Evolutionary conservation across 805 yeast genomes (phyloP).

Genomic region (Priceomyces carsonii): DNA sequence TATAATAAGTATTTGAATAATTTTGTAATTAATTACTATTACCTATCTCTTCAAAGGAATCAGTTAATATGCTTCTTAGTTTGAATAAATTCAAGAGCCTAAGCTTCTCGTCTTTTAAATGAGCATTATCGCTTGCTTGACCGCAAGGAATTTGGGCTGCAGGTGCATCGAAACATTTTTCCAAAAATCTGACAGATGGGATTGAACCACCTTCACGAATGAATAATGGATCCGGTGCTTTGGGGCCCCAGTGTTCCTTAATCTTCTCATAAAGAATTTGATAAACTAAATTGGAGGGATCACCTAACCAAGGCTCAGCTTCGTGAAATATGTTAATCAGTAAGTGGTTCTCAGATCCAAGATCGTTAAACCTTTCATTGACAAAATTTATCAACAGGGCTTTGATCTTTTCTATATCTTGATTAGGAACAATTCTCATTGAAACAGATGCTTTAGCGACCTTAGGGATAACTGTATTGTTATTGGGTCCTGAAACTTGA

Average conservation of each 20-base stretch:
- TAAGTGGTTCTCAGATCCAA: constrained; percentile 64
- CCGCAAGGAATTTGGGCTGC: constrained; percentile 98
- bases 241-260: constrained; percentile 68
- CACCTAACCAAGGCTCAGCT: constrained; percentile 97
- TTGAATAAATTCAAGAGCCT: constrained; percentile 77
- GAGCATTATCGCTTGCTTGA: constrained; percentile 93
- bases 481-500: constrained; percentile 86
- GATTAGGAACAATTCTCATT: constrained; percentile 87
- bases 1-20: background rate
- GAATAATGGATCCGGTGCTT: constrained; percentile 66
- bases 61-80: constrained; percentile 62
- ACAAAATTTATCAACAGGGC: constrained; percentile 48
- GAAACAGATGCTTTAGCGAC: constrained; percentile 75
- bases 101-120: constrained; percentile 81
- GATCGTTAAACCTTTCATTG: constrained; percentile 41
- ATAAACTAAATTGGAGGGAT: constrained; percentile 74
- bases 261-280: constrained; percentile 64
- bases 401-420: constrained; percentile 63
- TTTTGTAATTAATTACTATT: background rate
- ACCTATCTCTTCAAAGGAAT: constrained; percentile 47
- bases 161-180: constrained; percentile 77
- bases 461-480: constrained; percentile 87
- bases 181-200: constrained; percentile 84
- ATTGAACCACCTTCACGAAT: constrained; percentile 97
- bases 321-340: constrained; percentile 67